Conservation (phyloP, 176 grass and related monocot genomes). For the Triticum timopheevii region DNA sequence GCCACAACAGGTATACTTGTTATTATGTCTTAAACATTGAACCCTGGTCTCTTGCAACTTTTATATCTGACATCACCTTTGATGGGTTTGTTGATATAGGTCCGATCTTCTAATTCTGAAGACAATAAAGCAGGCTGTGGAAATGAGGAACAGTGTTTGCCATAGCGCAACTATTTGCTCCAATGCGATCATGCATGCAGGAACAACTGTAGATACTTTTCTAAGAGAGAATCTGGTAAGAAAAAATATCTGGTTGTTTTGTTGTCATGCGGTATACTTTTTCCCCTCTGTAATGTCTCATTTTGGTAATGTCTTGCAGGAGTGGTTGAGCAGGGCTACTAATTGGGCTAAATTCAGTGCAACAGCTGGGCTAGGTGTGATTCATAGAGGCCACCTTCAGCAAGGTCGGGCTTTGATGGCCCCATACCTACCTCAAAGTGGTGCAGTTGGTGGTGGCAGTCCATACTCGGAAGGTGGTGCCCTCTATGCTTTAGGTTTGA, state of each 20-base stretch:
- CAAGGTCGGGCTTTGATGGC: constrained; percentile 99
- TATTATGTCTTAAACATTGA: constrained; percentile 24
- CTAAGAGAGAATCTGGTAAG: constrained; percentile 97
- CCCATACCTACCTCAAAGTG: constrained; percentile 96
- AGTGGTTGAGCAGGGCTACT: constrained; percentile 98
- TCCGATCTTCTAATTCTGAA: constrained; percentile 98
- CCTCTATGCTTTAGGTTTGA: constrained; percentile 92
- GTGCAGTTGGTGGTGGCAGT: constrained; percentile 87
- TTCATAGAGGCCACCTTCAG: constrained; percentile 97
- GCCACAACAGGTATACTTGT: constrained; percentile 76
- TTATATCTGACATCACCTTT: constrained; percentile 29
- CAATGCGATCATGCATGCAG: constrained; percentile 99
- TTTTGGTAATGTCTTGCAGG: constrained; percentile 45
- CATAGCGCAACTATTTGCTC: constrained; percentile 98
- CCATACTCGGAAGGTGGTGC: constrained; percentile 99
- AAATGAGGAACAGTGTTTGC: constrained; percentile 99
- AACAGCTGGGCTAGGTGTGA: constrained; percentile 92
- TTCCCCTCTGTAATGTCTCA: constrained; percentile 8
- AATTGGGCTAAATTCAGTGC: constrained; percentile 99
- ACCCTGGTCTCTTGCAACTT: neutral
- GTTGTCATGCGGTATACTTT: constrained; percentile 20
- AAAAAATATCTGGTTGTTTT: neutral
- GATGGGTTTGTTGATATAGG: constrained; percentile 36
- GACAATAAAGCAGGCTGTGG: constrained; percentile 97
- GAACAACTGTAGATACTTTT: constrained; percentile 98